phyloP scores from a whole-genome alignment of 225 moss, liverwort and hornwort species.

The Sphagnum contortum region DNA sequence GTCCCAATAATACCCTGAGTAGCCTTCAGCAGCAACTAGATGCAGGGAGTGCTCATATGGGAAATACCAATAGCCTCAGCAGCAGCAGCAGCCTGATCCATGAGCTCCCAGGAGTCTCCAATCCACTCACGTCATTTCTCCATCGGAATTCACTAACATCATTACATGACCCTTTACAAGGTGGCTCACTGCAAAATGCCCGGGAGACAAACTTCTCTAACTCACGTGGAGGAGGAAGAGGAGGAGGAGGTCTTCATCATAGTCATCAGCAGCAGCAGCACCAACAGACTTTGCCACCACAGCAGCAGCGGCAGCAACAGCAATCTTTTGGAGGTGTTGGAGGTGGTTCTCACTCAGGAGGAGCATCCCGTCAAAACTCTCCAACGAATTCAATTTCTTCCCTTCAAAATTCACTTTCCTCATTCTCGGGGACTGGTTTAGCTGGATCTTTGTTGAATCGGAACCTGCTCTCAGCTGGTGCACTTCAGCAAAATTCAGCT shows the following conservation, averaged over 20 bases:
- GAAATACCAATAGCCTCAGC: too few relatives aligned
- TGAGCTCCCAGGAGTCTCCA: too few relatives aligned
- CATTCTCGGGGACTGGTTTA: constrained; percentile 31
- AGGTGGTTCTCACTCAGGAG: constrained; percentile 19
- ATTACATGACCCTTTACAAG: constrained; percentile 70
- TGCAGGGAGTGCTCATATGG: constrained; percentile 7
- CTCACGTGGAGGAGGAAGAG: constrained; percentile 32
- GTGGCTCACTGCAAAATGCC: constrained; percentile 23
- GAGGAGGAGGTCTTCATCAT: too few relatives aligned
- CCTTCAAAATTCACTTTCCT: constrained; percentile 83
- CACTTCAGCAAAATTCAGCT: constrained; percentile 45
- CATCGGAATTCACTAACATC: constrained; percentile 74
- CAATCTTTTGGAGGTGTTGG: constrained; percentile 34
- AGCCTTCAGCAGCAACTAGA: constrained; percentile 85
- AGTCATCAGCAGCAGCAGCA: too few relatives aligned
- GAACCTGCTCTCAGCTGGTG: constrained; percentile 45
- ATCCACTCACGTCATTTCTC: constrained; percentile 68
- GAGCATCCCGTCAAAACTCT: constrained; percentile 60
- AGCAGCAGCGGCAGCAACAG: constrained; percentile 15
- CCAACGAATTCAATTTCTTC: constrained; percentile 82
- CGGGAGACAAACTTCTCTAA: constrained; percentile 31
- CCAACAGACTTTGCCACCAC: constrained; percentile 20
- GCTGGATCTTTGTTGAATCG: constrained; percentile 50
- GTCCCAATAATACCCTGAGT: constrained; percentile 41
- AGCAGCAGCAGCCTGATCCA: too few relatives aligned